A percentile compares a stretch with the other conserved stretches of the same genome.
Conservation (phyloP, 2,329 filamentous ascomycete genomes). For the Phyllosticta paracitricarpa region DNA sequence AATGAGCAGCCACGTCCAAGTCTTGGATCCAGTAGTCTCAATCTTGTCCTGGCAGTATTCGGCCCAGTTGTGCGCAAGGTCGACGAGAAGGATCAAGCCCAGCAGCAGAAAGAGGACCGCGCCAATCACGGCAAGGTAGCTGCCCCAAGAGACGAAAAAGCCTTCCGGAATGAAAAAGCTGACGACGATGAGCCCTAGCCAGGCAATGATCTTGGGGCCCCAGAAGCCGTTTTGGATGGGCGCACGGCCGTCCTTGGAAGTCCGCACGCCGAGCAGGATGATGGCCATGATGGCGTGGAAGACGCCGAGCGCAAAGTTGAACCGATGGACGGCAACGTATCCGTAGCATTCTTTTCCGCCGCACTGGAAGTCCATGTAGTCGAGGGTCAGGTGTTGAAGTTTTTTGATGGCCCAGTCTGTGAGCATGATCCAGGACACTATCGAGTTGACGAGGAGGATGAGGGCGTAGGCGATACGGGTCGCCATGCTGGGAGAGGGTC, state of each 20-base stretch:
- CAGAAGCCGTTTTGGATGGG: constrained; percentile 96
- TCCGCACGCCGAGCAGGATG: constrained; percentile 75
- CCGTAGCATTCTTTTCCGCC: constrained; percentile 82
- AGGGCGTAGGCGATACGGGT: constrained; percentile 95
- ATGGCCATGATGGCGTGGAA: constrained; percentile 84
- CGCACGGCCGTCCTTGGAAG: constrained; percentile 78
- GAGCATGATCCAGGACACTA: constrained; percentile 97
- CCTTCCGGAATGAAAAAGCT: constrained; percentile 92
- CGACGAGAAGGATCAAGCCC: constrained; percentile 83
- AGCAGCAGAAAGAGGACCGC: constrained; percentile 91
- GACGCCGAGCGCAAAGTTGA: constrained; percentile 92
- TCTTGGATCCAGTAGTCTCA: constrained; percentile 71
- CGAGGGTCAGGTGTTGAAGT: constrained; percentile 78
- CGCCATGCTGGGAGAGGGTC: constrained; percentile 56
- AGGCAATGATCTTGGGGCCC: constrained; percentile 89
- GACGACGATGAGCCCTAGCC: constrained; percentile 76
- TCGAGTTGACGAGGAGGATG: constrained; percentile 91
- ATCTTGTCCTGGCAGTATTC: constrained; percentile 94
- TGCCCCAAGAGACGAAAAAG: constrained; percentile 94
- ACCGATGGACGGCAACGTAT: constrained; percentile 91
- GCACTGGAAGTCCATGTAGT: constrained; percentile 94
- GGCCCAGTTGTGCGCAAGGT: constrained; percentile 93
- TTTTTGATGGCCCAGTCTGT: constrained; percentile 98
- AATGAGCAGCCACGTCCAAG: constrained; percentile 81
- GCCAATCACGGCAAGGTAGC: constrained; percentile 79